Conservation (phyloP, 179 eudicot genomes). For the Beta lomatogona region DNA sequence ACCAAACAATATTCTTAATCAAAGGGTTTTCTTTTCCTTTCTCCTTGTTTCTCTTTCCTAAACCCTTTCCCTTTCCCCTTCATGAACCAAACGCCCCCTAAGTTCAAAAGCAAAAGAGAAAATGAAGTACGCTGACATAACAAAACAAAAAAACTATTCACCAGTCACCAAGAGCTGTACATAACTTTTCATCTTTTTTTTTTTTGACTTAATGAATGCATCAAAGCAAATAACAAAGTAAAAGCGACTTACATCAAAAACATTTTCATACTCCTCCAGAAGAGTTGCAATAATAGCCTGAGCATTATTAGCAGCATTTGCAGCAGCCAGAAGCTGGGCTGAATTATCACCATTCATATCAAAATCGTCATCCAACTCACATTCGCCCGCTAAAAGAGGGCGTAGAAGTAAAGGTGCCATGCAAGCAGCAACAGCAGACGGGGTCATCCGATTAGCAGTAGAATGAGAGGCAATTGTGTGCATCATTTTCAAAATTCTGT, state of each 20-base stretch:
- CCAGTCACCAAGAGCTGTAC: neutral
- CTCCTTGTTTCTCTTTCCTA: no score
- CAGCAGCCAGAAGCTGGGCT: conserved; percentile 98
- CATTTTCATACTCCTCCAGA: conserved; percentile 86
- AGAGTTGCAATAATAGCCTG: conserved; percentile 86
- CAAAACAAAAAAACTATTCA: neutral
- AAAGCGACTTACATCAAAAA: conserved; percentile 73
- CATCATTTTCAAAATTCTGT: conserved; percentile 96
- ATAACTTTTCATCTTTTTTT: neutral
- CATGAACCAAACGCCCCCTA: no score
- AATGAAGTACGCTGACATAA: neutral
- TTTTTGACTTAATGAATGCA: neutral
- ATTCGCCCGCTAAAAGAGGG: conserved; percentile 98
- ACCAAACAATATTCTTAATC: no score
- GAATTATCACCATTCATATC: conserved; percentile 84
- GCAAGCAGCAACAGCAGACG: conserved; percentile 98
- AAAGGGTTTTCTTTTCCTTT: no score
- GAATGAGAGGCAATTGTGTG: conserved; percentile 74
- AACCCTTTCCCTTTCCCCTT: no score
- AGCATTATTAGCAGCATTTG: conserved; percentile 98
- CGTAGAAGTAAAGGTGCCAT: conserved; percentile 99
- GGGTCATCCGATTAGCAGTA: conserved; percentile 88
- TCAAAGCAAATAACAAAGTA: conserved; percentile 8
- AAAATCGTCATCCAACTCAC: conserved; percentile 94
- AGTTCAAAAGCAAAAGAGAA: neutral